These are phyloP conservation scores for Knufia petricola DNA, from an alignment of 2,329 filamentous ascomycete genomes.

Conservation along the genomic window DNA sequence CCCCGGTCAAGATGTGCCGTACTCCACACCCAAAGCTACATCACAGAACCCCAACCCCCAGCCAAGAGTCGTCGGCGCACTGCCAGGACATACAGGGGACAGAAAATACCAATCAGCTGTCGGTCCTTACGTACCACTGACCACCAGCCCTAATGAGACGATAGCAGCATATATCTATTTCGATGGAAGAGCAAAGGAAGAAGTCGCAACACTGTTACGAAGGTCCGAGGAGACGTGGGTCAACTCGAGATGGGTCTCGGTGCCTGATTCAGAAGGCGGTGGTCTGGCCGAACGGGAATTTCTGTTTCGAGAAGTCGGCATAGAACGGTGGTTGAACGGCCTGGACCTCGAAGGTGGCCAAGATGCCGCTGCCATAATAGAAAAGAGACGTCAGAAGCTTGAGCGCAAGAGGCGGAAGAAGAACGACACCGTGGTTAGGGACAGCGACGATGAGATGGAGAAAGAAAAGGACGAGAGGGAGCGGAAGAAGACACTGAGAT, in stretches of 20 bases:
- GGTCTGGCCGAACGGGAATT: slow-evolving; percentile 95
- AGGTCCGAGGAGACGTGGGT: slow-evolving; percentile 98
- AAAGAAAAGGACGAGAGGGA: slow-evolving; percentile 16
- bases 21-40: slow-evolving; percentile 77
- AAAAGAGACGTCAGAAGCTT: slow-evolving; percentile 54
- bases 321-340: slow-evolving; percentile 94
- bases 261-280: slow-evolving; percentile 81
- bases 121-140: slow-evolving; percentile 82
- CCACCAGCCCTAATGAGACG: slow-evolving; percentile 87
- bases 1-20: slow-evolving; percentile 77
- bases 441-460: slow-evolving; percentile 31
- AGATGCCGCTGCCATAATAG: slow-evolving; percentile 64
- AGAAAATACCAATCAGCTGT: slow-evolving; percentile 50
- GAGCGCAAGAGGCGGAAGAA: slow-evolving; percentile 80
- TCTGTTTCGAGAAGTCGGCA: slow-evolving; percentile 87
- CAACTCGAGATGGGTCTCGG: slow-evolving; percentile 93
- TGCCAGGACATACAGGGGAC: slow-evolving; percentile 47
- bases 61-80: slow-evolving; percentile 67
- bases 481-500: slow-evolving; percentile 57
- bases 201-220: slow-evolving; percentile 85
- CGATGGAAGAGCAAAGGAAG: slow-evolving; percentile 87
- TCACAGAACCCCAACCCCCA: slow-evolving; percentile 68
- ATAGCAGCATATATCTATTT: slow-evolving; percentile 99
- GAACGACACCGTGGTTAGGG: slow-evolving; percentile 36
- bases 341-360: slow-evolving; percentile 91